Evolutionary conservation across 2,329 filamentous ascomycete species (phyloP).

Genomic region (Aspergillus fischeri): DNA sequence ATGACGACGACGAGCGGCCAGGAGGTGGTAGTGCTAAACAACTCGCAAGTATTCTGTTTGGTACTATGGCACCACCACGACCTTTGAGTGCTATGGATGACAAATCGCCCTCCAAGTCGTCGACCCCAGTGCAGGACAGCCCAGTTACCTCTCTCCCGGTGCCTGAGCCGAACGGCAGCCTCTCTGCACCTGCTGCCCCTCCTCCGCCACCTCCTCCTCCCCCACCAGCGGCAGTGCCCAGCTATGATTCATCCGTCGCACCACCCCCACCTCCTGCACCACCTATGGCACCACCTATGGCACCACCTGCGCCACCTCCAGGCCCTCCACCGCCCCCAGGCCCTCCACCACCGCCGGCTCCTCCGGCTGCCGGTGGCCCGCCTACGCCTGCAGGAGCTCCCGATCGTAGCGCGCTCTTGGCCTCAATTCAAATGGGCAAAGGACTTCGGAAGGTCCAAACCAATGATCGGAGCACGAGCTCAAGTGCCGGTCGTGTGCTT

Average conservation of each 20-base stretch:
- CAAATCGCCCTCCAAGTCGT: slow-evolving; percentile 51
- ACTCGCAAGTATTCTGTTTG: slow-evolving; percentile 90
- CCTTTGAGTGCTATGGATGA: slow-evolving; percentile 79
- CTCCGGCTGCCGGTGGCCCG: slow-evolving; percentile 42
- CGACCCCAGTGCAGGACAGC: slow-evolving; percentile 42
- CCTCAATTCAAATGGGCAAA: slow-evolving; percentile 77
- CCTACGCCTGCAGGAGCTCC: slow-evolving; percentile 21
- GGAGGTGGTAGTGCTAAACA: slow-evolving; percentile 83
- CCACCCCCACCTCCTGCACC: slow-evolving; percentile 26
- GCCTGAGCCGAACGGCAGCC: slow-evolving; percentile 20
- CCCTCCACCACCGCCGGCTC: slow-evolving; percentile 30
- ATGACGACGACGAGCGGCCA: slow-evolving; percentile 72
- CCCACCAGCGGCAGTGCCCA: slow-evolving; percentile 19
- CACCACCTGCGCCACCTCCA: slow-evolving; percentile 37
- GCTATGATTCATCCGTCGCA: slow-evolving; percentile 17
- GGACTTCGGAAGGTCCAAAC: slow-evolving; percentile 82
- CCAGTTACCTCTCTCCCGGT: slow-evolving; percentile 35
- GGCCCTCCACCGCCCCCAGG: slow-evolving; percentile 35
- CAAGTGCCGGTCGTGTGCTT: slow-evolving; percentile 71
- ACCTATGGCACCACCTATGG: slow-evolving; percentile 19
- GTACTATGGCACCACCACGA: slow-evolving; percentile 91
- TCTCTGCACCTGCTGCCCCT: slow-evolving; percentile 23
- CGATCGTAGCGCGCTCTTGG: slow-evolving; percentile 62
- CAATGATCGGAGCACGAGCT: slow-evolving; percentile 73
- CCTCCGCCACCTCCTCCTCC: slow-evolving; percentile 35